These are phyloP conservation scores for Sarocladium strictum DNA, from an alignment of 2,329 filamentous ascomycete genomes.

Conservation along the genomic window DNA sequence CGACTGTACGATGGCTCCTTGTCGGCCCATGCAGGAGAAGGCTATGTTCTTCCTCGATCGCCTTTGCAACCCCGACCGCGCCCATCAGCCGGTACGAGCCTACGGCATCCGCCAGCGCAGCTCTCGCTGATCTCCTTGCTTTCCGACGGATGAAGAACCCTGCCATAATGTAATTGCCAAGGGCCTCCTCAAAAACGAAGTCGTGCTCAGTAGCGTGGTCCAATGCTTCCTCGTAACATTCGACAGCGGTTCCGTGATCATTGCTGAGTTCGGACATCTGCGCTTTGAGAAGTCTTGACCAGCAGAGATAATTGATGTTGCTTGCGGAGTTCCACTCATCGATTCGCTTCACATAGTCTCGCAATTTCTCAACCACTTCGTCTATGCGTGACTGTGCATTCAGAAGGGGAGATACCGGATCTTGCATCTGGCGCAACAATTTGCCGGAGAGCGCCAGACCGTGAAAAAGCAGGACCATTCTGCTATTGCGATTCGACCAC, in stretches of 20 bases:
- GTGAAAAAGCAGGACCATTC: constrained; percentile 53
- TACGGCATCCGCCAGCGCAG: constrained; percentile 62
- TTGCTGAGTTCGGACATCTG: constrained; percentile 59
- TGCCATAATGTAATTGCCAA: constrained; percentile 68
- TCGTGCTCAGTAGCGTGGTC: constrained; percentile 65
- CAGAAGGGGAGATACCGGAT: constrained; percentile 37
- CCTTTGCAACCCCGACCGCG: constrained; percentile 61
- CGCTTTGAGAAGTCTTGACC: constrained; percentile 62
- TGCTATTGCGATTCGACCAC: constrained; percentile 55
- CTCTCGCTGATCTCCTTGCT: constrained; percentile 61
- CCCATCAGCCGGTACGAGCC: constrained; percentile 63
- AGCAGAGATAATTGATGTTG: constrained; percentile 65
- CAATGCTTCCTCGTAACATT: constrained; percentile 62
- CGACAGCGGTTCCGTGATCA: constrained; percentile 53
- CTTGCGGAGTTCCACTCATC: constrained; percentile 58
- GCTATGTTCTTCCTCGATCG: constrained; percentile 62
- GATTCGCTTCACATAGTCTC: constrained; percentile 52
- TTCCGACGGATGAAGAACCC: constrained; percentile 62
- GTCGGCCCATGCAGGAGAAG: constrained; percentile 59
- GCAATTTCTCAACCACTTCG: constrained; percentile 47
- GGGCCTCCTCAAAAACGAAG: constrained; percentile 65
- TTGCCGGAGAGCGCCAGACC: constrained; percentile 50
- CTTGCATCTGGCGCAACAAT: constrained; percentile 42
- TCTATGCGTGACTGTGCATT: constrained; percentile 36
- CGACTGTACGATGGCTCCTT: constrained; percentile 51